phyloP scores from a whole-genome alignment of 371 early-diverging fungal genomes.

The Mucor lusitanicus region DNA sequence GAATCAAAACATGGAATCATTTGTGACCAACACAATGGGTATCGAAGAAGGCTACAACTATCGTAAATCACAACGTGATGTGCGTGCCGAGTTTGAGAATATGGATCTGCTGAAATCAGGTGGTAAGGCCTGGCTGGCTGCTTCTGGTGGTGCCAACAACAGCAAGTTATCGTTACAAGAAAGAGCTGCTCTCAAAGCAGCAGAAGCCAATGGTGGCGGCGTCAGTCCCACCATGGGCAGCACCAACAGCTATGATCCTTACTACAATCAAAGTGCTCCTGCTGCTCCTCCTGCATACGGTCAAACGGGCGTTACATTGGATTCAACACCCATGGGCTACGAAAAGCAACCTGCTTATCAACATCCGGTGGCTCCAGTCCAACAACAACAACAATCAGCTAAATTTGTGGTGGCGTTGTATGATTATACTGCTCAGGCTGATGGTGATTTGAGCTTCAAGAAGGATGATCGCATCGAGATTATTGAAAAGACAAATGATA shows the following conservation, averaged over 20 bases:
- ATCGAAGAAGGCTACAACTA: conserved; percentile 34
- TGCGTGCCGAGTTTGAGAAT: conserved; percentile 33
- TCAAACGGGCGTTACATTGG: conserved; percentile 1
- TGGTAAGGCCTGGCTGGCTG: conserved; percentile 44
- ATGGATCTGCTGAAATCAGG: conserved; percentile 39
- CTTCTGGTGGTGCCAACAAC: conserved; percentile 33
- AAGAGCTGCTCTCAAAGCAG: conserved; percentile 20
- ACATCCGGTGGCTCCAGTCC: not conserved
- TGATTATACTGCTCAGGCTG: conserved; percentile 71
- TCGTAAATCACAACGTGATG: conserved; percentile 26
- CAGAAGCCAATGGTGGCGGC: conserved; percentile 2
- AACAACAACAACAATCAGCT: not conserved
- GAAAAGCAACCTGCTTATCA: conserved; percentile 7
- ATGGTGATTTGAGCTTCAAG: conserved; percentile 68
- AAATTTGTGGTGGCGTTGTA: conserved; percentile 62
- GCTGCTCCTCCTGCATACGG: conserved; percentile 30
- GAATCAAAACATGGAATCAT: conserved; percentile 30
- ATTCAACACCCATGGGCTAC: not conserved
- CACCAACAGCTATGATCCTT: not conserved
- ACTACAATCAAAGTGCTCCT: not conserved
- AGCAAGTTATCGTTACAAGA: conserved; percentile 35
- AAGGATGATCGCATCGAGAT: conserved; percentile 73
- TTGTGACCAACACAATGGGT: conserved; percentile 34
- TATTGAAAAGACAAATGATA: conserved; percentile 55
- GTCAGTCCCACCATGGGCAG: not conserved